Conservation (phyloP, 1,284 basidiomycete genomes). For the Papiliotrema laurentii region DNA sequence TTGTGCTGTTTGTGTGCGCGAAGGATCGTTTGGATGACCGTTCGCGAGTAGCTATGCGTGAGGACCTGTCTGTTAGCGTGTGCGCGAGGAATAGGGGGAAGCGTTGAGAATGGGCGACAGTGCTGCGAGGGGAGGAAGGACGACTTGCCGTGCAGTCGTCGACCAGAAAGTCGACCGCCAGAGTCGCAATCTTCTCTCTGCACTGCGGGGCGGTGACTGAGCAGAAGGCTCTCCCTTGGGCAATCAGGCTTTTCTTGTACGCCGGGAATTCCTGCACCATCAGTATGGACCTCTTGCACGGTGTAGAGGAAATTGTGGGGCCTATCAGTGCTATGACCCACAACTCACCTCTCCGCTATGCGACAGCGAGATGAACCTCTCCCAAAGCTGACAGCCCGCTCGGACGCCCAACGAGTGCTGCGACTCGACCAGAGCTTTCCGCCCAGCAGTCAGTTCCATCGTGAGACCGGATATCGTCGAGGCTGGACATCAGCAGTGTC, state of each 20-base stretch:
- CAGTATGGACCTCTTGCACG: neutral
- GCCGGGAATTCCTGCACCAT: conserved; percentile 36
- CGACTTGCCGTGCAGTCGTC: conserved; percentile 79
- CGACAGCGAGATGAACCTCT: conserved; percentile 42
- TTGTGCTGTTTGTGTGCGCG: conserved; percentile 78
- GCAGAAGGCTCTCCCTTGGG: conserved; percentile 46
- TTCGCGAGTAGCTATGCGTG: conserved; percentile 92
- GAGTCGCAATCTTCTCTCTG: conserved; percentile 81
- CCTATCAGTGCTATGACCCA: neutral
- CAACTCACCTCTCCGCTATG: conserved; percentile 30
- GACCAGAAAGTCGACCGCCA: conserved; percentile 87
- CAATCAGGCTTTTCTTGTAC: conserved; percentile 41
- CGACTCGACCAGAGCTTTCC: conserved; percentile 36
- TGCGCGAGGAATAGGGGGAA: neutral
- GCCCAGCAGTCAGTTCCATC: conserved; percentile 36
- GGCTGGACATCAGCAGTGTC: conserved; percentile 19
- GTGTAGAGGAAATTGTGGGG: neutral
- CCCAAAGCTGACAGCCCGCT: conserved; percentile 48
- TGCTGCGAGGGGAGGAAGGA: neutral
- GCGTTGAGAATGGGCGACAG: neutral
- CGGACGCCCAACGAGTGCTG: conserved; percentile 44
- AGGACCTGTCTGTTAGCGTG: conserved; percentile 61
- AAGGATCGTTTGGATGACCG: conserved; percentile 89
- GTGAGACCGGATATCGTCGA: conserved; percentile 44
- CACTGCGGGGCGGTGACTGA: conserved; percentile 65